Conservation (phyloP, 495 filamentous ascomycete species). For the Echria macrotheca region DNA sequence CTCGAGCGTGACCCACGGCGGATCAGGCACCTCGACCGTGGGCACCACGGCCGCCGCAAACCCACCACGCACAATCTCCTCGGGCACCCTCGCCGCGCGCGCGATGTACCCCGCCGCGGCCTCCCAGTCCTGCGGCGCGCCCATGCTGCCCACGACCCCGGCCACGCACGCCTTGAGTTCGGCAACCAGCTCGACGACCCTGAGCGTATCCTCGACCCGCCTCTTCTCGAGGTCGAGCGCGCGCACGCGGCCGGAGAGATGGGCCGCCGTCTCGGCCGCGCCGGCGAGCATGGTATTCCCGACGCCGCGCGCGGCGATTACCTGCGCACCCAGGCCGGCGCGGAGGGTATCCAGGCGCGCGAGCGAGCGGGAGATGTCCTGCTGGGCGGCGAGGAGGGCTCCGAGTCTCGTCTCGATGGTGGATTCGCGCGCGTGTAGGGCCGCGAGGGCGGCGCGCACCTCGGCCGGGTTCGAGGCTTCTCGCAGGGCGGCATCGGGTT, state of each 20-base stretch:
- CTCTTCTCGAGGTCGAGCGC: constrained; percentile 84
- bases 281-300: constrained; percentile 82
- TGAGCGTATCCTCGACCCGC: constrained; percentile 80
- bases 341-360: constrained; percentile 85
- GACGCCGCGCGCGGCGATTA: constrained; percentile 75
- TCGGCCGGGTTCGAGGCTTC: constrained; percentile 69
- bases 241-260: constrained; percentile 79
- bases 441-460: constrained; percentile 67
- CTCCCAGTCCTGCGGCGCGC: constrained; percentile 97
- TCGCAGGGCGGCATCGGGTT: constrained; percentile 51
- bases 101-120: constrained; percentile 84
- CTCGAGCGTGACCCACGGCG: constrained; percentile 81
- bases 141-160: constrained; percentile 94
- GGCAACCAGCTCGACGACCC: constrained; percentile 90
- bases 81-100: constrained; percentile 73
- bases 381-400: constrained; percentile 68
- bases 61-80: constrained; percentile 69
- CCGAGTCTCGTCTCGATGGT: constrained; percentile 69
- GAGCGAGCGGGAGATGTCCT: constrained; percentile 76
- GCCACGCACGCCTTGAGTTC: constrained; percentile 95
- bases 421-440: constrained; percentile 70
- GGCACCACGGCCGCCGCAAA: constrained; percentile 93
- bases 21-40: constrained; percentile 89
- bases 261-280: constrained; percentile 78
- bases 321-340: constrained; percentile 80